A percentile compares a stretch with the other conserved stretches of the same genome.
Conservation (phyloP, 2,329 filamentous ascomycete species). For the Stromatinia cepivora region DNA sequence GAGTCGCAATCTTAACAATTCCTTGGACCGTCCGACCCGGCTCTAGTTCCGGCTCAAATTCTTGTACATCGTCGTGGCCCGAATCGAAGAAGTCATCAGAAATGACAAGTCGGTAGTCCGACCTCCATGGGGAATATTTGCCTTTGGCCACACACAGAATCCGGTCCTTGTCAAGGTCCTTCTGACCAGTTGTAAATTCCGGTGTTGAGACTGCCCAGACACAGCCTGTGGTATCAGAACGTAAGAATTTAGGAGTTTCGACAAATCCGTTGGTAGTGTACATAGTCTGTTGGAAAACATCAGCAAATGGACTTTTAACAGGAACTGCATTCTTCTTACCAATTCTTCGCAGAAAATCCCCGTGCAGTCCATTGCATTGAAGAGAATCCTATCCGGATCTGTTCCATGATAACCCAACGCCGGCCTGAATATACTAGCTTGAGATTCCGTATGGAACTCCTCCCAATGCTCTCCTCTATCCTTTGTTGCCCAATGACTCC, state of each 20-base stretch:
- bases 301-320: conserved; percentile 20
- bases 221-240: conserved; percentile 71
- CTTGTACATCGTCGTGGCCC: conserved; percentile 52
- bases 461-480: conserved; percentile 83
- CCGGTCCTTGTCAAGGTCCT: conserved; percentile 65
- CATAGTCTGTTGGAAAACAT: conserved; percentile 43
- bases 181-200: conserved; percentile 68
- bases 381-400: conserved; percentile 83
- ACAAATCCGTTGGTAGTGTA: conserved; percentile 90
- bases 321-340: conserved; percentile 34
- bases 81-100: conserved; percentile 80
- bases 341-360: conserved; percentile 63
- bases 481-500: conserved; percentile 77
- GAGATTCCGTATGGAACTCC: conserved; percentile 64
- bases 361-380: conserved; percentile 72
- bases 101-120: conserved; percentile 75
- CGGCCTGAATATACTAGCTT: conserved; percentile 55
- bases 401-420: conserved; percentile 77
- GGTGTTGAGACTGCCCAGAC: conserved; percentile 81
- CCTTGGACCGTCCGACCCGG: conserved; percentile 73
- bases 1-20: conserved; percentile 75
- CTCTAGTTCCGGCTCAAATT: conserved; percentile 76
- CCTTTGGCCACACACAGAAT: conserved; percentile 80
- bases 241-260: conserved; percentile 61
- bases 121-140: conserved; percentile 66